A percentile compares a stretch with the other conserved stretches of the same genome.
Conservation (phyloP, 345 rosid species). For the Bruguiera sexangula region DNA sequence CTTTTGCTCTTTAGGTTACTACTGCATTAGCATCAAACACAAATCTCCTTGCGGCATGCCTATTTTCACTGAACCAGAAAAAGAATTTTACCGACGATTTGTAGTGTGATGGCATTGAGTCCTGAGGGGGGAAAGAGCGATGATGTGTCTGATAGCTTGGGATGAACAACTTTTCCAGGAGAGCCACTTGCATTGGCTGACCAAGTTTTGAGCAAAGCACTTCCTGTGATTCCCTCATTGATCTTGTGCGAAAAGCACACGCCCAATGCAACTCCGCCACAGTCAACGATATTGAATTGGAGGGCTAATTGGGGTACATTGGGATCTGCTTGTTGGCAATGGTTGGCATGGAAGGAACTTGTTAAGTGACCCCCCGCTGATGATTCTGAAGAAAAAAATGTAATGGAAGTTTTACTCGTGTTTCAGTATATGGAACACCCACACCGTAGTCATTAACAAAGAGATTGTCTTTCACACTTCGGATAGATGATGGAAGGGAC, state of each 20-base stretch:
- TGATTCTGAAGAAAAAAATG: conserved; percentile 5
- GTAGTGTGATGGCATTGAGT: conserved; percentile 12
- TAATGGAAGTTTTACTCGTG: background rate
- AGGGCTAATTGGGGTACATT: background rate
- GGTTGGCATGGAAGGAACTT: conserved; percentile 13
- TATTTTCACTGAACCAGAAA: conserved; percentile 17
- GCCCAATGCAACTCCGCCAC: conserved; percentile 18
- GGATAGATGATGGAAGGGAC: background rate
- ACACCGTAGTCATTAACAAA: background rate
- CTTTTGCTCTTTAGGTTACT: conserved; percentile 2
- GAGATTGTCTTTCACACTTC: conserved; percentile 11
- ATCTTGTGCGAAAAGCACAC: conserved; percentile 7
- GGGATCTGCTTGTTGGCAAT: background rate
- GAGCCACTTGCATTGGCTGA: conserved; percentile 6
- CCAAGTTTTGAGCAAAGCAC: conserved; percentile 11
- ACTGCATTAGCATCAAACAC: conserved; percentile 16
- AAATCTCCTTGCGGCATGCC: conserved; percentile 8
- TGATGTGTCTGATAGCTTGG: background rate
- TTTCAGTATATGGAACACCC: conserved; percentile 9
- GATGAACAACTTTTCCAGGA: background rate
- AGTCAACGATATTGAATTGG: conserved; percentile 16
- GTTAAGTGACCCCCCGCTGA: background rate
- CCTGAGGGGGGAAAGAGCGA: background rate
- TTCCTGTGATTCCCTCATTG: conserved; percentile 4
- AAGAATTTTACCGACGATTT: background rate